Evolutionary conservation across 1,139 yeast species (phyloP).

Genomic region (Pichia sp.): DNA sequence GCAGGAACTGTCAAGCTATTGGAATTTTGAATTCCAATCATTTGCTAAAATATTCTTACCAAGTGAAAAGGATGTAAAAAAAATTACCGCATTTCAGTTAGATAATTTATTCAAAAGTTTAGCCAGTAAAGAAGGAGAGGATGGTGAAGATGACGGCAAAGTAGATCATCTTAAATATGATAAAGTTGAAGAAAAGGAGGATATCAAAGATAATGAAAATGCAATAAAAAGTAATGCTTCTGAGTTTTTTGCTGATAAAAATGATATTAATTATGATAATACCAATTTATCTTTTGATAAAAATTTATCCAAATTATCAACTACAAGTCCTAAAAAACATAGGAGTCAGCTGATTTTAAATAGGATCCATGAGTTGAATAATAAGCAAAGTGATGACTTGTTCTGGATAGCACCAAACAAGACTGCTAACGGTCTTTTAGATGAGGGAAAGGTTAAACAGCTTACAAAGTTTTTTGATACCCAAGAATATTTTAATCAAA

Average conservation of each 20-base stretch:
- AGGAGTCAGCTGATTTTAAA: slow-evolving; percentile 26
- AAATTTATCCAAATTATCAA: too few relatives aligned
- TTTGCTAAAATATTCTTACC: slow-evolving; percentile 79
- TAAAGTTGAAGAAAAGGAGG: slow-evolving; percentile 12
- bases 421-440: slow-evolving; percentile 10
- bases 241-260: too few relatives aligned
- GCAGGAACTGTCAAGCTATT: slow-evolving; percentile 76
- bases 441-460: slow-evolving; percentile 48
- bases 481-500: slow-evolving; percentile 77
- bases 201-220: slow-evolving; percentile 3
- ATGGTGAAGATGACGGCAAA: slow-evolving; percentile 13
- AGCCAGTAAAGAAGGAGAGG: slow-evolving; percentile 14
- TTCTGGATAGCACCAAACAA: slow-evolving; percentile 9
- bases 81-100: slow-evolving; percentile 84
- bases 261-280: too few relatives aligned
- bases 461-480: slow-evolving; percentile 71
- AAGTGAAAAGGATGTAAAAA: slow-evolving; percentile 86
- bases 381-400: slow-evolving; percentile 15
- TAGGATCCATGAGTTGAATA: slow-evolving; percentile 23
- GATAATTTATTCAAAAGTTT: slow-evolving; percentile 53
- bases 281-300: too few relatives aligned
- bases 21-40: slow-evolving; percentile 84
- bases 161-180: slow-evolving; percentile 8
- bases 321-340: slow-evolving; percentile 5
- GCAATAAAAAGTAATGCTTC: slow-evolving; percentile 6